Conservation (phyloP, 768 basidiomycete species). For the Russula emetica region DNA sequence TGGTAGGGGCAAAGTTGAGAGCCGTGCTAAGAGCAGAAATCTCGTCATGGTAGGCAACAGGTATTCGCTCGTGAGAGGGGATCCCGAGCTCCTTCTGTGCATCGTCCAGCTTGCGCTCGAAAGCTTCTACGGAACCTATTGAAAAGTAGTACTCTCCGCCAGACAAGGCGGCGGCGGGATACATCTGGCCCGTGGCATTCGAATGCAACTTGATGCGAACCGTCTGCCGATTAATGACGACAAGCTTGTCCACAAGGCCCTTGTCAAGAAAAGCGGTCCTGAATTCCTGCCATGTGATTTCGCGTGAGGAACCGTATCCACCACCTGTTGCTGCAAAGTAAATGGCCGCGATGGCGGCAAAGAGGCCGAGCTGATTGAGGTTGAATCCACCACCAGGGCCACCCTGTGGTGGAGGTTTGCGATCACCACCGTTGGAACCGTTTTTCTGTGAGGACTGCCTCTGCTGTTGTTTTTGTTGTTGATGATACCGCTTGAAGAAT, state of each 20-base stretch:
- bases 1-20: slow-evolving; percentile 91
- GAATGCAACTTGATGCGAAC: slow-evolving; percentile 92
- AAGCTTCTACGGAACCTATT: slow-evolving; percentile 95
- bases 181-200: slow-evolving; percentile 77
- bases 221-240: slow-evolving; percentile 83
- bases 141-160: slow-evolving; percentile 85
- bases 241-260: slow-evolving; percentile 89
- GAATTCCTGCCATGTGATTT: slow-evolving; percentile 99
- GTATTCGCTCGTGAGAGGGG: slow-evolving; percentile 87
- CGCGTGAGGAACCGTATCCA: slow-evolving; percentile 54
- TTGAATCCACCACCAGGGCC: slow-evolving; percentile 51
- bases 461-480: slow-evolving; percentile 24
- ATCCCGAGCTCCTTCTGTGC: slow-evolving; percentile 92
- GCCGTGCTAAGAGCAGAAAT: slow-evolving; percentile 77
- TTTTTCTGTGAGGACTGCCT: slow-evolving; percentile 33
- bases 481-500: slow-evolving; percentile 30
- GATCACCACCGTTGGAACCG: slow-evolving; percentile 36
- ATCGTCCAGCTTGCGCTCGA: slow-evolving; percentile 92
- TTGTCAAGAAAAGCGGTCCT: slow-evolving; percentile 95
- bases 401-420: slow-evolving; percentile 45
- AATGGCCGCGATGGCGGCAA: slow-evolving; percentile 57
- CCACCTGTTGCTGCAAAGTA: slow-evolving; percentile 56
- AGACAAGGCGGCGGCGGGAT: slow-evolving; percentile 51
- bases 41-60: slow-evolving; percentile 95
- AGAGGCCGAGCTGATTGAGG: slow-evolving; percentile 52